Evolutionary conservation across 2,329 filamentous ascomycete genomes (phyloP).

Genomic region (Aspergillus alliaceus): DNA sequence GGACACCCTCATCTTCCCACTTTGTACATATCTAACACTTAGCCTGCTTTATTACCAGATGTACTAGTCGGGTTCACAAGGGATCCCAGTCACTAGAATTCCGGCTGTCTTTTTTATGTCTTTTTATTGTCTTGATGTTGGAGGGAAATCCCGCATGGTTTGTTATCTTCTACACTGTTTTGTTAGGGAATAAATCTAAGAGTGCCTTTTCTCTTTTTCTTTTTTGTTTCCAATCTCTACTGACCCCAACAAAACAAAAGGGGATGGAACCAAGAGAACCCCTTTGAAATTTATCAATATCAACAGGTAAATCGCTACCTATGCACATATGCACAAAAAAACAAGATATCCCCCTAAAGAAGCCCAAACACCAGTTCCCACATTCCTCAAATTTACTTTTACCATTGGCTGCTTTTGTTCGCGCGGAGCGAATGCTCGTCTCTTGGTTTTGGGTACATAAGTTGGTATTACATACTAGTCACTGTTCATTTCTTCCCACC

Average conservation of each 20-base stretch:
- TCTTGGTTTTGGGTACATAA: neutral
- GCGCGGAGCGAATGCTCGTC: neutral
- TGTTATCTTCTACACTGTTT: slow-evolving; percentile 22
- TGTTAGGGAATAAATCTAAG: slow-evolving; percentile 20
- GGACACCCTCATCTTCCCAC: slow-evolving; percentile 12
- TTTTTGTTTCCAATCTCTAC: neutral
- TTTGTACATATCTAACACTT: slow-evolving; percentile 35
- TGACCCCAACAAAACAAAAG: neutral
- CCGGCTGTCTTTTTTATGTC: slow-evolving; percentile 21
- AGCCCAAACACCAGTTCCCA: slow-evolving; percentile 18
- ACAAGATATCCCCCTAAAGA: slow-evolving; percentile 15
- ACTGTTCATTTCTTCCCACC: slow-evolving; percentile 40
- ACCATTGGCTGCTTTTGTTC: neutral
- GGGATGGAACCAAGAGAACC: slow-evolving; percentile 9
- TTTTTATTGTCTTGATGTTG: slow-evolving; percentile 27
- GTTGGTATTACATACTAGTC: slow-evolving; percentile 8
- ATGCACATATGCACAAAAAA: slow-evolving; percentile 26
- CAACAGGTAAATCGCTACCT: slow-evolving; percentile 27
- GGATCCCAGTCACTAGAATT: slow-evolving; percentile 17
- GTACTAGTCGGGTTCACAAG: slow-evolving; percentile 32
- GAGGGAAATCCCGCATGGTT: slow-evolving; percentile 25
- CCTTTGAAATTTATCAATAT: slow-evolving; percentile 17
- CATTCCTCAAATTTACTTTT: slow-evolving; percentile 13
- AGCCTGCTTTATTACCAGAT: slow-evolving; percentile 26
- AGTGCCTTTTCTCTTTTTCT: slow-evolving; percentile 14